These are phyloP conservation scores for Eleusine indica DNA, from an alignment of 176 grass and related monocot genomes.

Conservation along the genomic window DNA sequence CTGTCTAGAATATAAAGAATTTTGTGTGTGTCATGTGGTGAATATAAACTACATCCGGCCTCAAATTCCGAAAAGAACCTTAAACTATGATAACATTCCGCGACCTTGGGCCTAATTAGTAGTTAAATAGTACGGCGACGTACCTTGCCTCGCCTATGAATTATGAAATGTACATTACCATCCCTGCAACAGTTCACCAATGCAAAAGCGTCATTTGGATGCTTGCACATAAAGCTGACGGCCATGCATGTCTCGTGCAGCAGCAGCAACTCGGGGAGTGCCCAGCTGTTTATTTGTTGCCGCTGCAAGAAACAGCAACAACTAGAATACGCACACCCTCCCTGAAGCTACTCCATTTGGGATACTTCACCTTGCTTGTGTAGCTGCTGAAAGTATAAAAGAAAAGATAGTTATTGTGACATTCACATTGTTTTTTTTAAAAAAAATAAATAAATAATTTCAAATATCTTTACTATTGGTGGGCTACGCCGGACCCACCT, in stretches of 20 bases:
- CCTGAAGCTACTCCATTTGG: background rate
- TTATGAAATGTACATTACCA: background rate
- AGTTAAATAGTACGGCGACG: background rate
- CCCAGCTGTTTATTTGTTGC: constrained; percentile 16
- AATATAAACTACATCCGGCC: too few species aligned
- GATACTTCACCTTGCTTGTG: background rate
- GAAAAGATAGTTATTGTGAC: too few species aligned
- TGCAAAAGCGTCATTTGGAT: constrained; percentile 37
- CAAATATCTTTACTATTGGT: too few species aligned
- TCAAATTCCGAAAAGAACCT: too few species aligned
- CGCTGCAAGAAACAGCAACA: constrained; percentile 3
- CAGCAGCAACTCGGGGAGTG: background rate
- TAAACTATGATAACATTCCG: too few species aligned
- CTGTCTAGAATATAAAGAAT: too few species aligned
- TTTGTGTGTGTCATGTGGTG: too few species aligned
- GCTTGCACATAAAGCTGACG: constrained; percentile 53
- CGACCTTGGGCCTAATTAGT: background rate
- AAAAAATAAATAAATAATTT: too few species aligned
- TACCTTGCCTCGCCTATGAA: background rate
- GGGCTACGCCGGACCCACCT: too few species aligned
- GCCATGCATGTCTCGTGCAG: constrained; percentile 16
- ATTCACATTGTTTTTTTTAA: too few species aligned
- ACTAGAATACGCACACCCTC: background rate
- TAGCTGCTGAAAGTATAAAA: too few species aligned
- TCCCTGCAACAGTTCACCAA: background rate